A percentile compares a stretch with the other conserved stretches of the same genome.
Evolutionary conservation across 768 basidiomycete species (phyloP).

Genomic region (Sporobolomyces pararoseus): DNA sequence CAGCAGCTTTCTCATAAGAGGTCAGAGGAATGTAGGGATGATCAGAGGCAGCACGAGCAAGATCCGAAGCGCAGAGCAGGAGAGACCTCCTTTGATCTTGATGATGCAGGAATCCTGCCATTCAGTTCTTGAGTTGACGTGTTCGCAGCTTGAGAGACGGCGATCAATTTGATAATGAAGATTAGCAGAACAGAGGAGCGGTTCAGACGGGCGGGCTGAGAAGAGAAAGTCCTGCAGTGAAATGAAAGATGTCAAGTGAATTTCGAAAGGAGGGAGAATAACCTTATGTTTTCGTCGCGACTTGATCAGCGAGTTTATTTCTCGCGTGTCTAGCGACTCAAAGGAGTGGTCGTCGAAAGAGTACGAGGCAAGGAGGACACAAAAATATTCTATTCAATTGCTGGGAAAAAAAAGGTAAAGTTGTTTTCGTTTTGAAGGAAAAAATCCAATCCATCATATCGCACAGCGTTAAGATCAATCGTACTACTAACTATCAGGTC

Average conservation of each 20-base stretch:
- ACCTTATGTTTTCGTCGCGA: no score
- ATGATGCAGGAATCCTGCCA: constrained; percentile 4
- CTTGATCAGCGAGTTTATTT: no score
- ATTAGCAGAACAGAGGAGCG: not conserved
- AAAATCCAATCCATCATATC: not conserved
- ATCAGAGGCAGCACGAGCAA: constrained; percentile 7
- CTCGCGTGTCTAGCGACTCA: no score
- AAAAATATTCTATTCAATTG: not conserved
- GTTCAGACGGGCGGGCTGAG: not conserved
- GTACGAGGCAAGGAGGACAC: no score
- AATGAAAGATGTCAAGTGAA: no score
- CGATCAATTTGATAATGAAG: no score
- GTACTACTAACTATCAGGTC: no score
- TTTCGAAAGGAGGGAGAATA: not conserved
- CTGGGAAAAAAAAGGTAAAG: no score
- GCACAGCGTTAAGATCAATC: not conserved
- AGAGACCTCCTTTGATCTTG: not conserved
- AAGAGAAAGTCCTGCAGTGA: not conserved
- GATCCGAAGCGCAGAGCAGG: constrained; percentile 12
- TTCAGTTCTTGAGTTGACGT: no score
- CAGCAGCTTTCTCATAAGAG: not conserved
- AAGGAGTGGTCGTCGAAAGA: no score
- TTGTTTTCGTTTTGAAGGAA: no score
- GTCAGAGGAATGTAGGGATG: not conserved
- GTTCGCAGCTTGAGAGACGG: no score